Evolutionary conservation across 805 yeast species (phyloP).

Genomic region (Saccharomycopsis babjevae): DNA sequence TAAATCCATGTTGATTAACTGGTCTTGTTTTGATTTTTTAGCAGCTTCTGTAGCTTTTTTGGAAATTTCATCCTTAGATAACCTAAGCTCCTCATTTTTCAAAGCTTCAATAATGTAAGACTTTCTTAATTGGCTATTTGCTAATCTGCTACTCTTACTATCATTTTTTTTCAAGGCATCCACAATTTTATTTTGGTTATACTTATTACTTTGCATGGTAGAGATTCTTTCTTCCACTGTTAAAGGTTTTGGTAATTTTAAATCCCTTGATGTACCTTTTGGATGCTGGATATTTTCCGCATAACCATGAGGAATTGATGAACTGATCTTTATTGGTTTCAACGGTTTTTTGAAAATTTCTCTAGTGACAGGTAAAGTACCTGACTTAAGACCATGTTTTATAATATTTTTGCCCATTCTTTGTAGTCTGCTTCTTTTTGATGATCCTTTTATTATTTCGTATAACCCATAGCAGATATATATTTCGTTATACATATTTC

Average conservation of each 20-base stretch:
- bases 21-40: slow-evolving; percentile 27
- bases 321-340: slow-evolving; percentile 40
- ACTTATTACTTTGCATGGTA: slow-evolving; percentile 41
- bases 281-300: slow-evolving; percentile 67
- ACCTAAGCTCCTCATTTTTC: slow-evolving; percentile 39
- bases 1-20: slow-evolving; percentile 25
- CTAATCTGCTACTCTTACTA: slow-evolving; percentile 35
- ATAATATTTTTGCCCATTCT: slow-evolving; percentile 39
- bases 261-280: slow-evolving; percentile 46
- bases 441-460: background rate
- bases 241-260: slow-evolving; percentile 40
- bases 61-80: slow-evolving; percentile 28
- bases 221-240: slow-evolving; percentile 52
- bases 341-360: slow-evolving; percentile 60
- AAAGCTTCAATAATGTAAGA: slow-evolving; percentile 57
- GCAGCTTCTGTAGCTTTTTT: slow-evolving; percentile 29
- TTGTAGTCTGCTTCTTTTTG: background rate
- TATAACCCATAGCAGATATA: background rate
- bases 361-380: slow-evolving; percentile 72
- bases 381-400: slow-evolving; percentile 53
- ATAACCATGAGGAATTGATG: slow-evolving; percentile 49
- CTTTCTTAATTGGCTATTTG: slow-evolving; percentile 60
- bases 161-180: slow-evolving; percentile 29
- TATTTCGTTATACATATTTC: background rate
- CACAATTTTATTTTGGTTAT: slow-evolving; percentile 24